phyloP scores from a whole-genome alignment of 805 yeast species.

The Blastobotrys chiropterorum region DNA sequence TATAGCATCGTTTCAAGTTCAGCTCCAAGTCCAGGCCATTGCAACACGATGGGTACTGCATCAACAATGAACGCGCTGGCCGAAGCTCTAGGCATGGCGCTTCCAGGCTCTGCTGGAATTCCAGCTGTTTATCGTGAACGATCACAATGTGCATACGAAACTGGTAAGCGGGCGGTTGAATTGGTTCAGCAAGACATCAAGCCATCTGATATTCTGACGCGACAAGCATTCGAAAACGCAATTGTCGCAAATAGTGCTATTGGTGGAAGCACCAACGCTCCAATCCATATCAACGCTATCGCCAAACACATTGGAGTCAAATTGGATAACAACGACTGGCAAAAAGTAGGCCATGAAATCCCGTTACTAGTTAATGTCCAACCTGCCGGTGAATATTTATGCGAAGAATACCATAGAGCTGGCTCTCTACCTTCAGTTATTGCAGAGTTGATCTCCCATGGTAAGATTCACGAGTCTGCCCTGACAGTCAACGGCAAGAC shows the following conservation, averaged over 20 bases:
- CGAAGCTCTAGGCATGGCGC: conserved; percentile 82
- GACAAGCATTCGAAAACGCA: conserved; percentile 80
- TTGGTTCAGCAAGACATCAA: conserved; percentile 60
- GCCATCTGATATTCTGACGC: conserved; percentile 84
- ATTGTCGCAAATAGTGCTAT: conserved; percentile 82
- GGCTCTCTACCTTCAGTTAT: conserved; percentile 23
- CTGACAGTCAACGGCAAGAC: conserved; percentile 19
- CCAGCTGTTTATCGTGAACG: conserved; percentile 80
- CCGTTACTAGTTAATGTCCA: conserved; percentile 87
- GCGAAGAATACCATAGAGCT: conserved; percentile 24
- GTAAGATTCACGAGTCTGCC: conserved; percentile 18
- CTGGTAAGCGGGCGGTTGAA: conserved; percentile 74
- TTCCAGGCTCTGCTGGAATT: conserved; percentile 80
- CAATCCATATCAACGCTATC: conserved; percentile 79
- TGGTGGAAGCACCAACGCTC: conserved; percentile 94
- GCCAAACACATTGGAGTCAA: conserved; percentile 77
- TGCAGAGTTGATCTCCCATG: conserved; percentile 18
- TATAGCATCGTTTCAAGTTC: conserved; percentile 20
- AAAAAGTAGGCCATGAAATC: conserved; percentile 73
- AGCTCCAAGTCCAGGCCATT: conserved; percentile 85
- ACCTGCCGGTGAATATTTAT: conserved; percentile 85
- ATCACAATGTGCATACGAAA: conserved; percentile 60
- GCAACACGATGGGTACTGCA: conserved; percentile 98
- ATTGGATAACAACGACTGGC: conserved; percentile 84
- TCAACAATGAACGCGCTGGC: conserved; percentile 94